These are phyloP conservation scores for Penicillium sp. DNA, from an alignment of 2,329 filamentous ascomycete species.

Conservation along the genomic window DNA sequence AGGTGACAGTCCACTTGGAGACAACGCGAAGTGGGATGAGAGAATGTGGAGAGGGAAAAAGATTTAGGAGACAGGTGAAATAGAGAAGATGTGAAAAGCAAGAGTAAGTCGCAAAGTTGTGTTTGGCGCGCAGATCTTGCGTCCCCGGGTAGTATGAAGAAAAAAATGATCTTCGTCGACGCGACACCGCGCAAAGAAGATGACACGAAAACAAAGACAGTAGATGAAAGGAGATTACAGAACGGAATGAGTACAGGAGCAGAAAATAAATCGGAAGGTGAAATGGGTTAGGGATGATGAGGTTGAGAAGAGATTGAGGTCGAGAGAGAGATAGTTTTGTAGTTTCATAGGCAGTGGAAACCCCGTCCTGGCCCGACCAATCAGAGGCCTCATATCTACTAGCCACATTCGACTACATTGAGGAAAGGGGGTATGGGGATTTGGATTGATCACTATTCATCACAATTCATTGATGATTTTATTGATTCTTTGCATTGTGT, in stretches of 20 bases:
- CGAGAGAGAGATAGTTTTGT: conserved; percentile 28
- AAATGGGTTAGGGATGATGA: conserved; percentile 7
- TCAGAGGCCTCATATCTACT: conserved; percentile 8
- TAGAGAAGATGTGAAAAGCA: neutral
- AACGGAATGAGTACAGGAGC: conserved; percentile 1
- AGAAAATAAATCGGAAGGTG: conserved; percentile 2
- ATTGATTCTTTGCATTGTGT: neutral
- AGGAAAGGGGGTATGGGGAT: conserved; percentile 8
- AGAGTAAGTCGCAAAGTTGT: conserved; percentile 6
- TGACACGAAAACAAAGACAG: conserved; percentile 12
- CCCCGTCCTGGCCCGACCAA: conserved; percentile 8
- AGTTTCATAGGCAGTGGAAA: conserved; percentile 18
- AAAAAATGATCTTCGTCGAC: conserved; percentile 13
- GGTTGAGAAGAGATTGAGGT: conserved; percentile 13
- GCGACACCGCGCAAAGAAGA: conserved; percentile 11
- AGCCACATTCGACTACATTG: conserved; percentile 9
- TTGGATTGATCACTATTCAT: neutral
- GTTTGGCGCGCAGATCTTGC: conserved; percentile 12
- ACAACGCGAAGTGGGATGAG: conserved; percentile 12
- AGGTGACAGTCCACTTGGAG: conserved; percentile 9
- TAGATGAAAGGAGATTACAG: neutral
- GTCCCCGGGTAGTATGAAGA: conserved; percentile 11
- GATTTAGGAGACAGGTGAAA: conserved; percentile 2
- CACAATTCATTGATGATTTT: neutral
- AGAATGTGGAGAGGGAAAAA: neutral